Conservation (phyloP, 2,329 filamentous ascomycete species). For the Apiospora malaysiana region DNA sequence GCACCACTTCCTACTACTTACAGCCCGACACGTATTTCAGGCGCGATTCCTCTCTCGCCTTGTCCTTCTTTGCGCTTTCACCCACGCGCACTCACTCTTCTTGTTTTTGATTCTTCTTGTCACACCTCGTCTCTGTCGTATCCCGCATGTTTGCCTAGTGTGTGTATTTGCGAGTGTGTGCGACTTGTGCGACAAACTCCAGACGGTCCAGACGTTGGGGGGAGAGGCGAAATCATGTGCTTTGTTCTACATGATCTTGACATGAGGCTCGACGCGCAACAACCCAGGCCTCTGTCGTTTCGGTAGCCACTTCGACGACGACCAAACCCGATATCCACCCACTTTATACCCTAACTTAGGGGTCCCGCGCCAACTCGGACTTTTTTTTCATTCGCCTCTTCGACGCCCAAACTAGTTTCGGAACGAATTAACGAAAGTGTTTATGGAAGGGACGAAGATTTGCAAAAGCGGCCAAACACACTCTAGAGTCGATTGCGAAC, state of each 20-base stretch:
- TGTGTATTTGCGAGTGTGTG: not conserved
- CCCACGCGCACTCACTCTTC: not conserved
- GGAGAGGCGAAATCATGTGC: not conserved
- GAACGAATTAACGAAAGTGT: not conserved
- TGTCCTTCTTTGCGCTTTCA: not conserved
- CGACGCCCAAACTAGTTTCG: not conserved
- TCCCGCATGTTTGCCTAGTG: not conserved
- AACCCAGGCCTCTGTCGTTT: not conserved
- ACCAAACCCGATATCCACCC: not conserved
- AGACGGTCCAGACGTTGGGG: not conserved
- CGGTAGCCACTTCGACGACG: constrained; percentile 1
- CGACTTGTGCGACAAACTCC: not conserved
- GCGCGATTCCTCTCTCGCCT: not conserved
- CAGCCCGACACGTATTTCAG: not conserved
- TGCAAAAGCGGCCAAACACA: not conserved
- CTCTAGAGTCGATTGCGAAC: not conserved
- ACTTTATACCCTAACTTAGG: not conserved
- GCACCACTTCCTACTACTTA: not conserved
- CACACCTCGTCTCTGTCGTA: not conserved
- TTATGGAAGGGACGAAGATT: not conserved
- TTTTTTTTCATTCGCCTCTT: not conserved
- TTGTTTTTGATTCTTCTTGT: not conserved
- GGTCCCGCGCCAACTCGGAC: not conserved
- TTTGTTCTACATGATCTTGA: constrained; percentile 14
- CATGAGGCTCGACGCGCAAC: constrained; percentile 12